Base-by-base conservation (phyloP, 352 stramenopile genomes). In the Globisporangium paddicum region DNA sequence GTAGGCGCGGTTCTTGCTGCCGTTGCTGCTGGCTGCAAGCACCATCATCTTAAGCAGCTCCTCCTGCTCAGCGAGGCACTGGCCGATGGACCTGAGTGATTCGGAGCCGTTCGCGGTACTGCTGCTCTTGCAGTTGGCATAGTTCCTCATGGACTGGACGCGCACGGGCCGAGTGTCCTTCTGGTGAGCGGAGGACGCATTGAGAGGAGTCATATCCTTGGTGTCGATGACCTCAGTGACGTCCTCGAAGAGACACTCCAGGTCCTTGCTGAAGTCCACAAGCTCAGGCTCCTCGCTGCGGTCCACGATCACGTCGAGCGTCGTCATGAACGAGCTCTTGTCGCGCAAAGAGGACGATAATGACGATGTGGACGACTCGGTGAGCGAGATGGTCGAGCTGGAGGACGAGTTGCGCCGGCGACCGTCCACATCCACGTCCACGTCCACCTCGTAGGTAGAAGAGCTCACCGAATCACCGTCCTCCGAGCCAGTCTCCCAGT, bases 141-240 rank as follows among this genome's bases (percentile, higher is more conserved):
- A 23, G 11, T 42, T 32, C 21, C 14, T 45, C 34, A n/a, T n/a
- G n/a, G 50, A 45, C 14, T 46, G 50, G 21, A 56, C 42, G 19
- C 50, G 34, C 50, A 56, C 2, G 13, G 34, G 42, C 5, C 50
- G 50, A 21, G 34, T 16, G 23, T 50, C 23, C 44, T 50, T 28
- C 21, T 55, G 37, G 13, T 9, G 28, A 11, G 5, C 30, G 5
- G 42, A 48, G 9, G 41, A 45, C 21, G n/a, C 13, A 37, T 21
- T 6, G 34, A 28, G 21, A 35, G 69, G 60, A 30, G 69, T 59
- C 75, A 82, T 82, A 21, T 82, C 67, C 32, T 61, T 78, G 26
- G 75, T 84, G 51, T 84, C 75, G 21, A 82, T 79, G 18, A 79
- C 72, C 47, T 84, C 75, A 3, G 68, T 63, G 30, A 82, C 55